A percentile compares a stretch with the other conserved stretches of the same genome.
phyloP scores from a whole-genome alignment of 2,329 filamentous ascomycete species.

The Cladobotryum protrusum region DNA sequence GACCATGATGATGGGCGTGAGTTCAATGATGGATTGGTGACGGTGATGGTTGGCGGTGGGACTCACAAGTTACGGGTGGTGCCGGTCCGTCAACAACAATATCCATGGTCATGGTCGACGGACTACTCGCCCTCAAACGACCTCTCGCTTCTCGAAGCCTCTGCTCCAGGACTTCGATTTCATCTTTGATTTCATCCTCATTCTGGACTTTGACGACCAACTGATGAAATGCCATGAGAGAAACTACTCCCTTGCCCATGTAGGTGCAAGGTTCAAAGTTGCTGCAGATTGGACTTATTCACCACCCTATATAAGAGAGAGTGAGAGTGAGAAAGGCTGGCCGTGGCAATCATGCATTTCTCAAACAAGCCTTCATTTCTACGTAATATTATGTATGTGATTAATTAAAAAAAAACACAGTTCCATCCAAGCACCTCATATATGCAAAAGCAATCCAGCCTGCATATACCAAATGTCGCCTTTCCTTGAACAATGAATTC shows the following conservation, averaged over 20 bases:
- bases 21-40: not conserved
- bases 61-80: not conserved
- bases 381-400: constrained; percentile 1
- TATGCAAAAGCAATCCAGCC: not conserved
- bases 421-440: constrained; percentile 6
- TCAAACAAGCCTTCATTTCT: not conserved
- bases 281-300: not conserved
- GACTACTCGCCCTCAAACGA: constrained; percentile 28
- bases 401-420: not conserved
- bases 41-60: not conserved
- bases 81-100: not conserved
- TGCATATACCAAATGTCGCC: not conserved
- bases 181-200: constrained; percentile 36
- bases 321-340: too few relatives aligned
- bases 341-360: too few relatives aligned
- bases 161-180: constrained; percentile 54
- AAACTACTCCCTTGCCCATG: too few relatives aligned
- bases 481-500: not conserved
- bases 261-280: constrained; percentile 7
- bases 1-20: not conserved
- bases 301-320: too few relatives aligned
- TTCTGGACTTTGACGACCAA: too few relatives aligned
- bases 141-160: constrained; percentile 17
- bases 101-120: constrained; percentile 6
- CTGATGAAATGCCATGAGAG: too few relatives aligned